Evolutionary conservation across 2,329 filamentous ascomycete genomes (phyloP).

Genomic region (Aspergillus ibericus): DNA sequence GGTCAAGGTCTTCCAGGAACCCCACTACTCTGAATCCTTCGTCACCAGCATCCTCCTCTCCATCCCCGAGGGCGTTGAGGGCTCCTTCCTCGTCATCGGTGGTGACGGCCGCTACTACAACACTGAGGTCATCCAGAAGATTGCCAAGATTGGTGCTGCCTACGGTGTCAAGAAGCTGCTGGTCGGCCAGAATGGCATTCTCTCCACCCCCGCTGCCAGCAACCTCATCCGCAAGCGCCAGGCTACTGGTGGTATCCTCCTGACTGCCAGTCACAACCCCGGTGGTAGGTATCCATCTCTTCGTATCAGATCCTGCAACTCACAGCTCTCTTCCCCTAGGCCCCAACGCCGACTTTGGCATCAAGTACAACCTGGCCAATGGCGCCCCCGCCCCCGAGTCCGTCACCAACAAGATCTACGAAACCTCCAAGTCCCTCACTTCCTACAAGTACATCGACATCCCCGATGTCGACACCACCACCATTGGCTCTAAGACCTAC

Average conservation of each 20-base stretch:
- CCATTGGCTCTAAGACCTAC: constrained; percentile 79
- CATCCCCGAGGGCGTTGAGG: constrained; percentile 90
- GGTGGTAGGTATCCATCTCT: constrained; percentile 65
- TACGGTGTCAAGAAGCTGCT: constrained; percentile 99
- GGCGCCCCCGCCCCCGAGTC: constrained; percentile 93
- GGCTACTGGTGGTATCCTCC: constrained; percentile 91
- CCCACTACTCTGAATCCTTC: constrained; percentile 95
- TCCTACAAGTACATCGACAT: constrained; percentile 92
- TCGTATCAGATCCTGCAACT: background rate
- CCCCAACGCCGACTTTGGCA: constrained; percentile 92
- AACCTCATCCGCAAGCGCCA: constrained; percentile 93
- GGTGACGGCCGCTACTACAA: constrained; percentile 98
- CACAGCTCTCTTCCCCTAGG: constrained; percentile 51
- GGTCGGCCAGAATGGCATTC: constrained; percentile 92
- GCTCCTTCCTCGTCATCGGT: constrained; percentile 89
- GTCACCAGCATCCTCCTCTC: constrained; percentile 91
- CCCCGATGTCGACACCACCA: constrained; percentile 79
- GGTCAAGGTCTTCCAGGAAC: constrained; percentile 94
- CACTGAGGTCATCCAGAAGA: constrained; percentile 91
- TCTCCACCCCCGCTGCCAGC: constrained; percentile 93
- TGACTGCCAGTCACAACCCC: constrained; percentile 97
- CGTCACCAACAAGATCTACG: constrained; percentile 97
- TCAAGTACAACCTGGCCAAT: constrained; percentile 99
- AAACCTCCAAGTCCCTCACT: constrained; percentile 81
- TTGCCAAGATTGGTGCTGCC: constrained; percentile 93